Percentiles rank a stretch among this genome's conserved stretches.
These are phyloP conservation scores for Sarcodon sp. DNA, from an alignment of 768 basidiomycete genomes.

Conservation along the genomic window DNA sequence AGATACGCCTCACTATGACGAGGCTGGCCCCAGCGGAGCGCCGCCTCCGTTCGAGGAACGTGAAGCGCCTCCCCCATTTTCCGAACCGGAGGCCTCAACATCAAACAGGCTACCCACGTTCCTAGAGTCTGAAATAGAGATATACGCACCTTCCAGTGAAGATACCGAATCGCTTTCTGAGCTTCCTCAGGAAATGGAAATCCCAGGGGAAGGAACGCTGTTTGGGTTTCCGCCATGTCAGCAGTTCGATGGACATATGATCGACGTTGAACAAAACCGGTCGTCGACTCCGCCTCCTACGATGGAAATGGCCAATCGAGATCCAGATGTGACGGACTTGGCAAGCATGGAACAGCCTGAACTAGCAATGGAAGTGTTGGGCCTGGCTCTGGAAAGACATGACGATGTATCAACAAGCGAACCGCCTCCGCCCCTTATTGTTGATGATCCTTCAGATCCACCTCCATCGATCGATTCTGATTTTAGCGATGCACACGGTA, in stretches of 20 bases:
- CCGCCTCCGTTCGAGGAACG: conserved; percentile 83
- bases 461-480: conserved; percentile 83
- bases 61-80: conserved; percentile 67
- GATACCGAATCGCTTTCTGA: conserved; percentile 21
- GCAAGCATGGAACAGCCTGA: conserved; percentile 43
- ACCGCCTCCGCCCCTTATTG: conserved; percentile 59
- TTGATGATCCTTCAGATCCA: conserved; percentile 83
- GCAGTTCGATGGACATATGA: conserved; percentile 75
- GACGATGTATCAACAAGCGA: conserved; percentile 13
- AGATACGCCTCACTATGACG: conserved; percentile 51
- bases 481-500: conserved; percentile 30
- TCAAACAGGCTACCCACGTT: conserved; percentile 48
- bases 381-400: conserved; percentile 40
- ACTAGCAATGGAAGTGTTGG: conserved; percentile 41
- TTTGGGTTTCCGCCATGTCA: conserved; percentile 64
- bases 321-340: conserved; percentile 58
- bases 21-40: conserved; percentile 66
- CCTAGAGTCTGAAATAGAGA: conserved; percentile 68
- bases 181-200: conserved; percentile 19
- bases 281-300: conserved; percentile 63
- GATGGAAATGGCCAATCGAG: conserved; percentile 60
- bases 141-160: conserved; percentile 42
- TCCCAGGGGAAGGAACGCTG: conserved; percentile 62
- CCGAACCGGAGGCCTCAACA: conserved; percentile 13
- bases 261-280: conserved; percentile 42